These are phyloP conservation scores for Talaromyces albobiverticillius DNA, from an alignment of 2,329 filamentous ascomycete genomes.

Conservation along the genomic window DNA sequence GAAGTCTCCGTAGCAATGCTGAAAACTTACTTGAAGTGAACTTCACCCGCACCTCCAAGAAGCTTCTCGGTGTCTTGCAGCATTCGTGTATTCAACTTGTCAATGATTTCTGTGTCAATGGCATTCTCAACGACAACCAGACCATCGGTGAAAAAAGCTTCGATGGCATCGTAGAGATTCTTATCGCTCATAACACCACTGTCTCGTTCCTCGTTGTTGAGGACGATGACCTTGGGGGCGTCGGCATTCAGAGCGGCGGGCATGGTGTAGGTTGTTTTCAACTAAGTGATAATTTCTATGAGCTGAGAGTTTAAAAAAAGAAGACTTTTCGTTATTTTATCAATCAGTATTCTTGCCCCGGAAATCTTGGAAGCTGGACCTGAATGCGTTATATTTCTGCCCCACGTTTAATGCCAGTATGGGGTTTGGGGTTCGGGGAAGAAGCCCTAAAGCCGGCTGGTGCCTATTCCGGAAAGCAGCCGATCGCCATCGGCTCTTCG, in stretches of 20 bases:
- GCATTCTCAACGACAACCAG: slow-evolving; percentile 8
- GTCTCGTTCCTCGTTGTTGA: slow-evolving; percentile 4
- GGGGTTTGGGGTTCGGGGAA: no score
- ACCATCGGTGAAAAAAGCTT: slow-evolving; percentile 7
- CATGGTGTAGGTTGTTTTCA: background rate
- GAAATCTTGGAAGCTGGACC: no score
- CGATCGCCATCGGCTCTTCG: no score
- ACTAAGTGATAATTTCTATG: no score
- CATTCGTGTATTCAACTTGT: slow-evolving; percentile 9
- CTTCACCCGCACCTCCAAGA: background rate
- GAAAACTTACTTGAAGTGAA: slow-evolving; percentile 1
- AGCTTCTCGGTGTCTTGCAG: slow-evolving; percentile 9
- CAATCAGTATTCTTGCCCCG: no score
- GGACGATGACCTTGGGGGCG: background rate
- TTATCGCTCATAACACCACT: slow-evolving; percentile 7
- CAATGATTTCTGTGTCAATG: background rate
- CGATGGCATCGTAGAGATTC: slow-evolving; percentile 6
- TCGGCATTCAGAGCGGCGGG: background rate
- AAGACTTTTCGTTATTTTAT: no score
- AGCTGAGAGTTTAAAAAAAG: no score
- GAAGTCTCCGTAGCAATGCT: no score
- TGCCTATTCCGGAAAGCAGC: no score
- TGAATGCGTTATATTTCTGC: no score
- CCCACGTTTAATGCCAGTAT: no score
- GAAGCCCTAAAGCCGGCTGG: no score